Evolutionary conservation across 1,284 basidiomycete genomes (phyloP), one percentile per base, ranked within the genome.

Genomic region (Ceratobasidium theobromae): DNA sequence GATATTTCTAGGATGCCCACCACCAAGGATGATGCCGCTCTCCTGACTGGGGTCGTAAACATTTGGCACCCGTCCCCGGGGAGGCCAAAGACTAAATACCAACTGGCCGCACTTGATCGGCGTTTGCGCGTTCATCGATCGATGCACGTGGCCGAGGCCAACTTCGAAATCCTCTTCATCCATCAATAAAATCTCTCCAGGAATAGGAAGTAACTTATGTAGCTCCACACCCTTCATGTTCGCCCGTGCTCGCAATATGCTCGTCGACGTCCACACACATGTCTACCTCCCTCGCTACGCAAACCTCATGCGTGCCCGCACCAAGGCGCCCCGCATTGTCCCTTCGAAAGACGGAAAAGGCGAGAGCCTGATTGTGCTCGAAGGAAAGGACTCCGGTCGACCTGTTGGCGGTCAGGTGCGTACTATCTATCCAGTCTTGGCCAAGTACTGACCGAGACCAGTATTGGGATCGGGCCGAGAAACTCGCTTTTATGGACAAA

Each of bases 231-330:
- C 18, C 35, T 41, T n/a, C 18, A 70, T 71, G 45, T 68, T 77
- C 1, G 72, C 73, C 55, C 73, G 72, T 46, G 77, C 84, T 18
- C 53, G 68, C 9, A 52, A 41, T 35, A 69, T 76, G 21, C 80
- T 89, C 48, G 83, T 93, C 53, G 90, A 92, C 77, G 79, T 93
- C 28, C 90, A 93, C 77, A 89, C 88, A 9, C 91, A 93, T 72
- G 83, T 92, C 66, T 93, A 92, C 73, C 82, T 91, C 27, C 85
- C 88, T 6, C 82, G 87, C 53, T 91, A 91, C 74, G 84, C 85
- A 16, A 77, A 83, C 0, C 77, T 88, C 64, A 77, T 91, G 49
- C 82, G 87, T 48, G 79, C 82, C 43, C 82, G 89, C 45, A 73
- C 81, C 9, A 74, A 76, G 21, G 87, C 84, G 1, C 91, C 91